Evolutionary conservation across 2,329 filamentous ascomycete species (phyloP), one percentile per base, ranked within the genome.

Genomic region (Amylocarpus encephaloides): DNA sequence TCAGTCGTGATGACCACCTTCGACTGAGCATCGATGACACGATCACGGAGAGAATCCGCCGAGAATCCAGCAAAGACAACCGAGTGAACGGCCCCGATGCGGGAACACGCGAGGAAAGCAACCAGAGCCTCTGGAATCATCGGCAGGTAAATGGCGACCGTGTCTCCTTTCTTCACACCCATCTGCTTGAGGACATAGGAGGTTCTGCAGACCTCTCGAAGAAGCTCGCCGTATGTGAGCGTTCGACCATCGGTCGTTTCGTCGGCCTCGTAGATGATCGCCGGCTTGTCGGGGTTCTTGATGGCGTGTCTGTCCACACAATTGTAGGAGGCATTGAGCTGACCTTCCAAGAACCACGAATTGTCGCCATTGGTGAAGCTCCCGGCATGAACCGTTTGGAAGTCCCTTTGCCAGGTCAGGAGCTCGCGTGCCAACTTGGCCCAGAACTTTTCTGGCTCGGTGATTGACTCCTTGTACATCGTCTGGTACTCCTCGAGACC

Each of bases 61-160:
- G 91, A 96, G 78, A 98, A 98, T 53, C 93, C 93, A 49, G 93
- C 93, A 66, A 98, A 98, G 58, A 98, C 86, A 49, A 98, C 92
- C 0, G 93, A 97, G 79, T 98, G 93, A 18, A 98, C 80, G 36
- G 93, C 93, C 55, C 93, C 93, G 62, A 98, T 95, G 66, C 93
- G 88, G 34, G 84, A 75, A 70, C 91, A 94, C 54, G 93, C 93
- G 50, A 98, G 77, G 70, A 98, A 88, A 48, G 93, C 86, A 64
- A 98, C 77, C 51, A 98, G 64, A 6, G 93, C 93, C 71, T 98
- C 92, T 49, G 93, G 93, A 70, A 98, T 95, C 93, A 98, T 98
- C 68, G 93, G 93, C 58, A 98, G 74, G 75, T 98, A 98, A 59
- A 98, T 87, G 56, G 90, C 93, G 50, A 98, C 91, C 4, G 91